A percentile compares a stretch with the other conserved stretches of the same genome.
Conservation (phyloP, 148 eudicot genomes). For the Diospyros lotus region DNA sequence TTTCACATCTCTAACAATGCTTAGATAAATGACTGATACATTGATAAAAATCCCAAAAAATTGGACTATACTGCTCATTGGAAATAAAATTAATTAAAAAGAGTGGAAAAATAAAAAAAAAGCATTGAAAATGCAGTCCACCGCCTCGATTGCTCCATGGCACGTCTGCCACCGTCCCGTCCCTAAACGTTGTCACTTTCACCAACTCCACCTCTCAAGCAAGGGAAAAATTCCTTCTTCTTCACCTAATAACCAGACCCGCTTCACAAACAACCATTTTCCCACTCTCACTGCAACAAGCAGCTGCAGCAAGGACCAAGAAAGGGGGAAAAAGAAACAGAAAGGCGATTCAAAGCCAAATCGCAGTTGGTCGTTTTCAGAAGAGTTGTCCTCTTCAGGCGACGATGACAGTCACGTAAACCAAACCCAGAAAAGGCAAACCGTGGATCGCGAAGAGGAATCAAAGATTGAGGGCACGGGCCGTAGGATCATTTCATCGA, state of each 20-base stretch:
- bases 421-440: constrained; percentile 10
- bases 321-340: constrained; percentile 5
- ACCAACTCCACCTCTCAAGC: constrained; percentile 10
- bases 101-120: neutral
- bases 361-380: constrained; percentile 7
- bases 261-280: constrained; percentile 7
- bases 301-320: constrained; percentile 27
- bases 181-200: constrained; percentile 9
- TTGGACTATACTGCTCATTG: too few species aligned
- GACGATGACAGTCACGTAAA: constrained; percentile 4
- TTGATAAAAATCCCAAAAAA: too few species aligned
- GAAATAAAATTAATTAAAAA: too few species aligned
- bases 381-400: constrained; percentile 17
- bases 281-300: constrained; percentile 17
- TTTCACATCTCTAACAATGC: too few species aligned
- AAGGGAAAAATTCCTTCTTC: neutral
- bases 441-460: constrained; percentile 8
- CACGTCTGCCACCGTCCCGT: constrained; percentile 24
- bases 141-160: constrained; percentile 22
- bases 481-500: constrained; percentile 32
- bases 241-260: constrained; percentile 7
- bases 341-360: constrained; percentile 4
- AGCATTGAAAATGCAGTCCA: constrained; percentile 23
- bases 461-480: neutral
- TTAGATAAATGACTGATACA: too few species aligned